Conservation (phyloP, 2,329 filamentous ascomycete species). For the Calonectria pseudoturangicola region DNA sequence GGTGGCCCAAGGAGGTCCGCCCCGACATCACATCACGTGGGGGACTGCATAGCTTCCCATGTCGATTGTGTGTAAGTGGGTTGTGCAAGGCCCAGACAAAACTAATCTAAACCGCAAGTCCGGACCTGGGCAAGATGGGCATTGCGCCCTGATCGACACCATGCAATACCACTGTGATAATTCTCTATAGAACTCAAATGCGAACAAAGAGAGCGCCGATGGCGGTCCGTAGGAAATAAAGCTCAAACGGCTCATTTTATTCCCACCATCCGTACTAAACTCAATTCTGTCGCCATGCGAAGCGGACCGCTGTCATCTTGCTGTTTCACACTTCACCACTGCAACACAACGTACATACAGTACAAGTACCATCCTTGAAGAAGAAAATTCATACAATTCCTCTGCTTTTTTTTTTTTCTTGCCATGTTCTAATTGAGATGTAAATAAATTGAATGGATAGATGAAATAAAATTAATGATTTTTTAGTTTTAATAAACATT, state of each 20-base stretch:
- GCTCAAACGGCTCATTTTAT: background rate
- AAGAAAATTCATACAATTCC: too few relatives aligned
- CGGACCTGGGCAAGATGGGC: background rate
- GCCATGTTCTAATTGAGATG: too few relatives aligned
- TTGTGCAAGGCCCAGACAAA: background rate
- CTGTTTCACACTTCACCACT: background rate
- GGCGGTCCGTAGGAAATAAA: conserved; percentile 14
- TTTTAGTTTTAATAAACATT: too few relatives aligned
- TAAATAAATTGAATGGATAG: too few relatives aligned
- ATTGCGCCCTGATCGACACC: conserved; percentile 3
- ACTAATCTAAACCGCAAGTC: background rate
- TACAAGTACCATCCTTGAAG: too few relatives aligned
- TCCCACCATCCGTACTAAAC: background rate
- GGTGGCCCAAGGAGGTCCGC: background rate
- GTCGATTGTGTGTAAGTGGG: background rate
- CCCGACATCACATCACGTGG: conserved; percentile 28
- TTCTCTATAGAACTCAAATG: conserved; percentile 2
- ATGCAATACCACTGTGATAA: conserved; percentile 2
- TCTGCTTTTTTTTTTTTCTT: too few relatives aligned
- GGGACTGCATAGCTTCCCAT: background rate
- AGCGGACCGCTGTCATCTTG: background rate
- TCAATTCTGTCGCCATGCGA: background rate
- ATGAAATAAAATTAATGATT: too few relatives aligned
- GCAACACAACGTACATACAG: too few relatives aligned
- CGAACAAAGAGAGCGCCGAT: background rate